Percentiles rank a stretch among this genome's conserved stretches.
phyloP scores from a whole-genome alignment of 306 rosid genomes.

The Trifolium repens region DNA sequence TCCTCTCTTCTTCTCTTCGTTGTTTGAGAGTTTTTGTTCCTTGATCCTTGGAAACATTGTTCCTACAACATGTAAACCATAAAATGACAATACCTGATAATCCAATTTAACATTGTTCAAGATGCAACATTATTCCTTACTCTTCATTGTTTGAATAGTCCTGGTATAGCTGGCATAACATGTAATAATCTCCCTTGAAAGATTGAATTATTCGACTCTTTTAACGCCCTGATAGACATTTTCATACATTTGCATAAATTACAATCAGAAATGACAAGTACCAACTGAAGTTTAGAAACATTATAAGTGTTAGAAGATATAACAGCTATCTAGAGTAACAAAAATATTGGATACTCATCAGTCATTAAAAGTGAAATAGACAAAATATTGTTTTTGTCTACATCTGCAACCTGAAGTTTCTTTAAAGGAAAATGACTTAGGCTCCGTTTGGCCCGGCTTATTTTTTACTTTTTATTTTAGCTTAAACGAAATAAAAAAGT shows the following conservation, averaged over 20 bases:
- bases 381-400: too few species aligned
- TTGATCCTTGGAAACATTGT: too few species aligned
- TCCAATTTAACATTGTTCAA: neutral
- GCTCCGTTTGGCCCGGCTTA: too few species aligned
- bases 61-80: conserved; percentile 53
- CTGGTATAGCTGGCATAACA: conserved; percentile 79
- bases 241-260: conserved; percentile 14
- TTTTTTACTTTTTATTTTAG: too few species aligned
- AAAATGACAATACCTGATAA: conserved; percentile 20
- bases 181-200: conserved; percentile 96
- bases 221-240: conserved; percentile 62
- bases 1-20: conserved; percentile 75
- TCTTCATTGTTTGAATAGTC: conserved; percentile 58
- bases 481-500: too few species aligned
- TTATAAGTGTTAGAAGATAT: neutral
- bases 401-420: too few species aligned
- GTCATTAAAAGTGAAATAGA: too few species aligned
- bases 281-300: conserved; percentile 1
- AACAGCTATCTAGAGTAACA: neutral
- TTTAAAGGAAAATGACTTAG: too few species aligned
- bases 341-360: too few species aligned
- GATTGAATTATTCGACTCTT: conserved; percentile 72
- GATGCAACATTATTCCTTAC: conserved; percentile 50
- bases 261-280: conserved; percentile 20
- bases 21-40: conserved; percentile 73